phyloP scores from a whole-genome alignment of 2,329 filamentous ascomycete species.

The Gaeumannomyces tritici region DNA sequence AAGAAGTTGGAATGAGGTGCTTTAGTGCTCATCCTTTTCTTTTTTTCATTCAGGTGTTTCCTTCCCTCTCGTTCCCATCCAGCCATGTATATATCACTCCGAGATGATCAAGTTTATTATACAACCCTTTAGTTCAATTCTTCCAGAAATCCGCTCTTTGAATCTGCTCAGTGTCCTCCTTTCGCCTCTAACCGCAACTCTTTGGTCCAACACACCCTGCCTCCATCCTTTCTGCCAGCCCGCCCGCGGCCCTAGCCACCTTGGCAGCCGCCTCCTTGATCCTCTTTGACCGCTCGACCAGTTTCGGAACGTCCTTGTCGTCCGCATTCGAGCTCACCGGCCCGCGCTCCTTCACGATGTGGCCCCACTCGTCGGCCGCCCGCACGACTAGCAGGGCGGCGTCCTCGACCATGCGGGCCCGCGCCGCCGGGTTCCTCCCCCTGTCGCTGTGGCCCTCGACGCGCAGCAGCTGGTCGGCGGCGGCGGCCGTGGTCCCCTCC shows the following conservation, averaged over 20 bases:
- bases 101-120: too few relatives aligned
- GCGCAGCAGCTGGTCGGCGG: neutral
- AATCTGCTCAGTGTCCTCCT: too few relatives aligned
- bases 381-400: neutral
- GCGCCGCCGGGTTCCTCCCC: neutral
- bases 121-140: too few relatives aligned
- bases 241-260: neutral
- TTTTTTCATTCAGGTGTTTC: too few relatives aligned
- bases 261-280: neutral
- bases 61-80: too few relatives aligned
- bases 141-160: too few relatives aligned
- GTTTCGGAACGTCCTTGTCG: neutral
- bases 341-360: neutral
- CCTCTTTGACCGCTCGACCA: neutral
- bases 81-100: too few relatives aligned
- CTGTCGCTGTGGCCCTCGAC: neutral
- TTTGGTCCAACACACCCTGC: too few relatives aligned
- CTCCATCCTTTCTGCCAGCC: neutral
- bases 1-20: neutral
- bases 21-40: too few relatives aligned
- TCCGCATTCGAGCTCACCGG: neutral
- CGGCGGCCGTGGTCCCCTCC: neutral
- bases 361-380: neutral
- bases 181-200: too few relatives aligned
- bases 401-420: neutral